Base-by-base conservation (phyloP, 768 basidiomycete species). In the Trichaptum fuscoviolaceum region DNA sequence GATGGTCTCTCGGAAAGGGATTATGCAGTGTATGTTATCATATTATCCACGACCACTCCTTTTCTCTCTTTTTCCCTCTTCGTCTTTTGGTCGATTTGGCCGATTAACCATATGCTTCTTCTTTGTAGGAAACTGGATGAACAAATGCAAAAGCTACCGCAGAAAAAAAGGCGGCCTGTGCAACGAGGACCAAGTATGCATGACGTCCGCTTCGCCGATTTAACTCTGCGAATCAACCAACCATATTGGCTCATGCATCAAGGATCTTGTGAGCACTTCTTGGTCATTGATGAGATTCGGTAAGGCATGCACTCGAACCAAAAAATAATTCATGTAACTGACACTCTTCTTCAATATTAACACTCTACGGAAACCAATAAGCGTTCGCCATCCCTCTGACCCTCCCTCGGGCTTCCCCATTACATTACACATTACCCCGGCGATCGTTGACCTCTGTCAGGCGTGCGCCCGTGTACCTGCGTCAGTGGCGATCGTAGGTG, bases 241-340 rank as follows among this genome's bases (percentile, higher is more conserved):
- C 93, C 93, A 0, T 94, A 95, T 69, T 92, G 90, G 87, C 77
- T 94, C 65, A 78, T 93, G 20, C 93, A 95, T 71, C 83, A 84
- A 64, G 93, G 92, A 35, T 89, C 85, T 70, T 95, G 93, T 72
- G 91, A 93, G 70, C 93, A 95, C 71, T 91, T 88, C 73, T 69
- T 93, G 24, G 83, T 89, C 24, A 68, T 94, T 52, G 87, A 92
- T 67, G 83, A 90, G 68, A 87, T 95, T 67, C 83, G 93, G 93
- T 85, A 70, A 57, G 75, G 65, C 35, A 27, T 58, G 17, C 34
- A 25, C 17, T 2, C 30, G 23, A 42, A 63, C 30, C 18, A 62
- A 34, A 27, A 35, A 18, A 61, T 63, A 26, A 65, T 35, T 25
- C 20, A 4, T 58, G 9, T 35, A 20, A 35, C 9, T 63, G 65